Evolutionary conservation across 257 asterid genomes (phyloP).

Genomic region (Solanum etuberosum): DNA sequence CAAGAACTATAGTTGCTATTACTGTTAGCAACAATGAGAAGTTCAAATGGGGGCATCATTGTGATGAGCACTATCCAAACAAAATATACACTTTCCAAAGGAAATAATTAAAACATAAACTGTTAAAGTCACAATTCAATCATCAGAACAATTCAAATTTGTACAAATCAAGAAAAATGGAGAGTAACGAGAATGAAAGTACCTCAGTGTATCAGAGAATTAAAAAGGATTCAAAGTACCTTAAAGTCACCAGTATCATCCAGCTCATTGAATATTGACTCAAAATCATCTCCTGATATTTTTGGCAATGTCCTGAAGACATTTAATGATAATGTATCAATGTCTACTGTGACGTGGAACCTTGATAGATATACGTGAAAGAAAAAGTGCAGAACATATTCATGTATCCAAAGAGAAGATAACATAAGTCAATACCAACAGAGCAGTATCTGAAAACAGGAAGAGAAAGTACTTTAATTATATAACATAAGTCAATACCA

Average conservation of each 20-base stretch:
- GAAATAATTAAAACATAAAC: background rate
- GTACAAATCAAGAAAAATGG: background rate
- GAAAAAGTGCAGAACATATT: background rate
- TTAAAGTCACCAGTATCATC: conserved; percentile 84
- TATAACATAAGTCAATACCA: background rate
- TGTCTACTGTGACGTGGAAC: background rate
- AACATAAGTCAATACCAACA: background rate
- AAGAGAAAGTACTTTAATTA: background rate
- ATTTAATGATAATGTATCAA: background rate
- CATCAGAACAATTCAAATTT: background rate
- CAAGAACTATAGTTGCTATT: background rate
- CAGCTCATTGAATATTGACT: conserved; percentile 71
- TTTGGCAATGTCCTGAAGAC: conserved; percentile 73
- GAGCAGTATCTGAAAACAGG: background rate
- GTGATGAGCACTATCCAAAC: background rate
- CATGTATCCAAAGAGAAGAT: background rate
- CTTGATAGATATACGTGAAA: background rate
- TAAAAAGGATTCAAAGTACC: conserved; percentile 34
- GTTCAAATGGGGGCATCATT: background rate
- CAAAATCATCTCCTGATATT: conserved; percentile 88
- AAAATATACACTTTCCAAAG: background rate
- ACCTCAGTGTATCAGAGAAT: background rate
- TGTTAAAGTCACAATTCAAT: background rate
- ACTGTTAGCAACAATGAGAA: background rate
- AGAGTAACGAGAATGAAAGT: background rate